These are phyloP conservation scores for Aegilops bicornis DNA, from an alignment of 176 grass and related monocot species.

Conservation along the genomic window DNA sequence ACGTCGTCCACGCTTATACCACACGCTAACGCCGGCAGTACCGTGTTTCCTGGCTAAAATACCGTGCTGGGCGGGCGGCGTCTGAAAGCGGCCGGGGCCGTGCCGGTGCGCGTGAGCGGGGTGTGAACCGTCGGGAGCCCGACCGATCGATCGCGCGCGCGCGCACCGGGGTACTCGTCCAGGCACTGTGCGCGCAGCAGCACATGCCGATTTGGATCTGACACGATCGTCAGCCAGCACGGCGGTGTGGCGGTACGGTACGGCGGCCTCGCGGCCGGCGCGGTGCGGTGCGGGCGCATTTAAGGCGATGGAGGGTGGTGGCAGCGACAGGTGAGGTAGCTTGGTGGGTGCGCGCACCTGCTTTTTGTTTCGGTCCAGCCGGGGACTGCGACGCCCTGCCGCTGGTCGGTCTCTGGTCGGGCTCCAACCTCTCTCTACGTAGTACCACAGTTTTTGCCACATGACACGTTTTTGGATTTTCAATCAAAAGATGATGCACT, in stretches of 20 bases:
- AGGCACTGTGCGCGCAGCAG: neutral
- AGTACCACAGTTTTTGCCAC: neutral
- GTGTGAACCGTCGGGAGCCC: neutral
- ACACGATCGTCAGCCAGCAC: neutral
- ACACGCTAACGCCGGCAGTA: neutral
- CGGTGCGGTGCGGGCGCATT: slow-evolving; percentile 12
- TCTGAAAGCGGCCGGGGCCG: slow-evolving; percentile 22
- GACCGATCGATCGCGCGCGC: neutral
- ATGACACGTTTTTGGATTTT: too few species aligned
- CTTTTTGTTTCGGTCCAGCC: slow-evolving; percentile 50
- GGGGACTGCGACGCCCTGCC: slow-evolving; percentile 46
- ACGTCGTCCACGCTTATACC: neutral
- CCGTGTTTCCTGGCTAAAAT: neutral
- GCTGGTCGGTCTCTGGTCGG: slow-evolving; percentile 40
- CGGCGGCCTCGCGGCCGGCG: slow-evolving; percentile 14
- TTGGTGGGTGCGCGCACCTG: slow-evolving; percentile 32
- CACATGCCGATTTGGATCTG: slow-evolving; percentile 9
- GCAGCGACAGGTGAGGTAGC: neutral
- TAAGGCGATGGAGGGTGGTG: neutral
- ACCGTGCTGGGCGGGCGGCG: neutral
- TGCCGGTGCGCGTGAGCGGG: neutral
- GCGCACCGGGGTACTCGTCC: too few species aligned
- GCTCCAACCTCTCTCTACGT: neutral
- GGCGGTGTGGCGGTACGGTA: neutral
- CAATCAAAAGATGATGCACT: too few species aligned